Base-by-base conservation (phyloP, 139 green algal species). In the Chlorella sorokiniana region DNA sequence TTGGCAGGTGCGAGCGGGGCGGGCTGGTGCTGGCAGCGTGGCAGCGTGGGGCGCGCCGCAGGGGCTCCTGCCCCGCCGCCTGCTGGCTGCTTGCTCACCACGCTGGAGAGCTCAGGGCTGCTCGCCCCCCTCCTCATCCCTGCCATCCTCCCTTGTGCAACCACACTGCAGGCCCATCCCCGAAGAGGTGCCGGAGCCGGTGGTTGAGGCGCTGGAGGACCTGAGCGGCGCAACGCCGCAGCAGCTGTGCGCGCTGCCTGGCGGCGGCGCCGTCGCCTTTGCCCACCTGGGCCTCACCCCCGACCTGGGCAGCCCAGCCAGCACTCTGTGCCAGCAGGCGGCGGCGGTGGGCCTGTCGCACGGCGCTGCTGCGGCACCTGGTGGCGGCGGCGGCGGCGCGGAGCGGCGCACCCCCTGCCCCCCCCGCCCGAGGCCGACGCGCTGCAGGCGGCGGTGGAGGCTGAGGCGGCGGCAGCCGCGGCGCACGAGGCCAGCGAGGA, bases 311-410 rank as follows among this genome's bases (percentile, higher is more conserved):
- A 42, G 35, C 65, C 77, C 75, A 37, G 56, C 70, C 9, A 56
- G 45, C 45, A 27, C 54, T 42, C 74, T 73, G 54, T 69, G 82
- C 62, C 68, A 82, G 63, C 71, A 79, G 75, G 65, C 59, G 31
- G 63, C 80, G 10, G 51, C 51, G 23, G 59, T 81, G n/a, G 77
- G 83, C 54, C 31, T 82, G 20, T 62, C 40, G 3, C 44, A 80
- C 69, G 37, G 59, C 42, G 4, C 65, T 80, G 52, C 67, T 84
- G 38, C 81, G 76, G 3, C 40, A 81, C 45, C 67, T 87, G 35
- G 69, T 87, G 27, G 80, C 83, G 1, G 42, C 69, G 14, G 83
- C 77, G 10, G 9, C 42, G 45, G 68, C n/a, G 68, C 64, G 83
- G 6, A 51, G 27, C 2, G 69, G 77, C 48, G 41, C n/a, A 27